These are phyloP conservation scores for Austropuccinia psidii DNA, from an alignment of 1,284 basidiomycete species.

Conservation along the genomic window DNA sequence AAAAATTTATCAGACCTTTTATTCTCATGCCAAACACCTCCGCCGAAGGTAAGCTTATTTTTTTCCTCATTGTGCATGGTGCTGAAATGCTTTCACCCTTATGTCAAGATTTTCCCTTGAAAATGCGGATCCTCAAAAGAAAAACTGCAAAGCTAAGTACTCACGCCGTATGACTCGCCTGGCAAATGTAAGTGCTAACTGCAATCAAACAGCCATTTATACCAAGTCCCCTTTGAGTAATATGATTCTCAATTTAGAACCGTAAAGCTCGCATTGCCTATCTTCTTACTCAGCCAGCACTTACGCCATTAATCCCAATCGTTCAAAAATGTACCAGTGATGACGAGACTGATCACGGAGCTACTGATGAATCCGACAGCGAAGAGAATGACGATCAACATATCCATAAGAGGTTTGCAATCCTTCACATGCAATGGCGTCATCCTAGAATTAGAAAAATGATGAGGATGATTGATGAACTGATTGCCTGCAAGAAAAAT, in stretches of 20 bases:
- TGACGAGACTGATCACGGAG: constrained; percentile 2
- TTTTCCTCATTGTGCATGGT: too few species aligned
- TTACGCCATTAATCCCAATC: not conserved
- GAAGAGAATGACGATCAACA: not conserved
- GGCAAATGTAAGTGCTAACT: not conserved
- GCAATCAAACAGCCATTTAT: too few species aligned
- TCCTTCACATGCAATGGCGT: not conserved
- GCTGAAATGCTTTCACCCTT: not conserved
- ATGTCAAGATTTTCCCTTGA: not conserved
- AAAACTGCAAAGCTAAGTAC: not conserved
- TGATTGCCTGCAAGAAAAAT: not conserved
- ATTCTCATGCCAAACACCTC: not conserved
- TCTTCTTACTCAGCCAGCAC: not conserved
- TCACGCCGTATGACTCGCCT: not conserved
- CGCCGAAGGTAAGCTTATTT: not conserved
- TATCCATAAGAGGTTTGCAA: not conserved
- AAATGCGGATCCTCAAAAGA: not conserved
- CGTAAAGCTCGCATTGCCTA: not conserved
- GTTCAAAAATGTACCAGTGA: constrained; percentile 13
- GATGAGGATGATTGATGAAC: not conserved
- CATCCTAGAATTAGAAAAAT: constrained; percentile 6
- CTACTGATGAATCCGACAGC: not conserved
- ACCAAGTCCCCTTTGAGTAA: not conserved
- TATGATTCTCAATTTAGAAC: not conserved
- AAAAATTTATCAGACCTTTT: not conserved